Evolutionary conservation across 768 basidiomycete species (phyloP), one percentile per base, ranked within the genome.

Genomic region (Boletus huronensis): DNA sequence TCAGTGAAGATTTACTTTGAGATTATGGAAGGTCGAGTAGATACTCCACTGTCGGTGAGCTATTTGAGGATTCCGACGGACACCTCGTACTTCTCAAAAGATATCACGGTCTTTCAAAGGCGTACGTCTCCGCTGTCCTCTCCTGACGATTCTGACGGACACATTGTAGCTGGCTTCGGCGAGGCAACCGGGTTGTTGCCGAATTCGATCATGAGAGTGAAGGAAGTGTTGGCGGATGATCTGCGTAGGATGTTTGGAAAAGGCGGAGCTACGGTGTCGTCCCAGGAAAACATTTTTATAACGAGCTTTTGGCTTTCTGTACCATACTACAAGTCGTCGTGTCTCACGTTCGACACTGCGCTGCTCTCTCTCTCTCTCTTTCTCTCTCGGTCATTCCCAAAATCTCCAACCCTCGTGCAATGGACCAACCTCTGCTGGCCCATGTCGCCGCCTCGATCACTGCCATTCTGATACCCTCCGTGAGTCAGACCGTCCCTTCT

Each of bases 1-100:
- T 78, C 83, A 0, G 29, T 77, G 16, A 72, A 82, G 16, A 83
- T 83, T 26, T 85, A 85, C 65, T 84, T 78, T 61, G 85, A 85
- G 63, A 58, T 57, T n/a, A 58, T 66, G 43, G 11, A 49, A 2
- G 53, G 53, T 19, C 36, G 25, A 29, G 7, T 17, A 11, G 17
- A 40, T 11, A 38, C 21, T 10, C 38, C 31, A 6, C 7, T 16
- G 16, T 8, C 16, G 16, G 6, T 34, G 14, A 14, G 32, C 32
- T 14, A 4, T 34, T 11, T 14, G 16, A 34, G 14, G 32, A 34
- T 34, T 16, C 32, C 32, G 14, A 34, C 16, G 32, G 32, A 14
- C 16, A 16, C 32, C 5, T 34, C 32, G 32, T 16, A 34, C 32
- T 34, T 34, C 14, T 14, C 13, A 16, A 34, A 6, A 16, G 32